Percentiles rank a stretch among this genome's conserved stretches.
phyloP scores from a whole-genome alignment of 495 filamentous ascomycete genomes.

The Glutinoglossum americanum region DNA sequence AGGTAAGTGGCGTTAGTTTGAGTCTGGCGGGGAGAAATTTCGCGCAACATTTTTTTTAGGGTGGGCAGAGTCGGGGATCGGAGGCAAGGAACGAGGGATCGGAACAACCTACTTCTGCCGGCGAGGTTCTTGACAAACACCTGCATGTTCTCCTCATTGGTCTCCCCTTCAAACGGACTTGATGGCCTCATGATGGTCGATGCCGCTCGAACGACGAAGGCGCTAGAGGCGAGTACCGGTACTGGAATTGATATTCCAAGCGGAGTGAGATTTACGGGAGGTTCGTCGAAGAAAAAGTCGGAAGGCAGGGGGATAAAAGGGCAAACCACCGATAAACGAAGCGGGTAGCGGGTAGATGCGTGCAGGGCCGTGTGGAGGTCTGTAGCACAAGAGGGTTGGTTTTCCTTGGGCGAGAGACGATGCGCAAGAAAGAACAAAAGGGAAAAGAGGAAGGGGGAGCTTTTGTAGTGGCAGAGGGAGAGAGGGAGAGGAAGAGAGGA shows the following conservation, averaged over 20 bases:
- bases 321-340: background rate
- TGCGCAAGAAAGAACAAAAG: background rate
- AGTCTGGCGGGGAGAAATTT: background rate
- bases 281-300: background rate
- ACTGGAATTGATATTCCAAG: too few relatives aligned
- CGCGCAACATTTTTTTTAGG: background rate
- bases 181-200: background rate
- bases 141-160: slow-evolving; percentile 20
- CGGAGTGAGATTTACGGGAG: background rate
- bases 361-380: background rate
- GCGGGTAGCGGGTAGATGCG: background rate
- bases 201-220: background rate
- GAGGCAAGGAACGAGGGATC: background rate
- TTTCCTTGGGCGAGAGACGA: background rate
- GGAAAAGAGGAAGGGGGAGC: background rate
- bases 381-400: background rate
- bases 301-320: background rate
- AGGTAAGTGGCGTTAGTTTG: background rate
- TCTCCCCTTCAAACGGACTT: background rate
- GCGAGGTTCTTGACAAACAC: slow-evolving; percentile 28
- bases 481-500: background rate
- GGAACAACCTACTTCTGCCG: slow-evolving; percentile 22
- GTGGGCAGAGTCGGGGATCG: background rate
- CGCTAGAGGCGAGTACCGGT: too few relatives aligned
- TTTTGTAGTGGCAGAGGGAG: background rate